Evolutionary conservation across 306 rosid species (phyloP), one percentile per base, ranked within the genome.

Genomic region (Urtica urens): DNA sequence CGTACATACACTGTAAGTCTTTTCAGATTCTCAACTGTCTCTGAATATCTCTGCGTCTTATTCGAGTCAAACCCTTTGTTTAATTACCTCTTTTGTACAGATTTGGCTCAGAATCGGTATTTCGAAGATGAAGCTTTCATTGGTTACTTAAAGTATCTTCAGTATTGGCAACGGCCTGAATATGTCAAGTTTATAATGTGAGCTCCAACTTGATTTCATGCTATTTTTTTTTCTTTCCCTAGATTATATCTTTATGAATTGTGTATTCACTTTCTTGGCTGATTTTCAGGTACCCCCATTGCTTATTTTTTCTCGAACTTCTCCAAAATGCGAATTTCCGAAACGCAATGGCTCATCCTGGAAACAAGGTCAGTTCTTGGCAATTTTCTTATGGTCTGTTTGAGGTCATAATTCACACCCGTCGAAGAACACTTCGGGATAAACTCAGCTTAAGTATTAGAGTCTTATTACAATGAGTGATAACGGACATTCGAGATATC

Each of bases 291-390:
- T 90, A 90, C 62, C 95, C 99, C 31, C 95, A 90, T 68, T 81
- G 87, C 77, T 80, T 90, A 26, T 81, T 70, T 66, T 90, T 90
- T 28, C 97, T 90, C 4, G 97, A 84, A 72, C 94, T 77, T 38
- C 97, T 90, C 65, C 95, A 90, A 70, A 81, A 81, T 69, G 77
- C 86, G 3, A 79, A 75, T 58, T 90, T 90, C 59, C 94, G 95
- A 31, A 77, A 60, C 67, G 95, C 97, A 66, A 90, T 90, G 97
- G 97, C 97, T 26, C 94, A 90, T 75, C 97, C 97, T 55, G 78
- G 33, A 45, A 85, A 71, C 65, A 90, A 90, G 92, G 99, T 90
- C 23, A 49, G n/a, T n/a, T n/a, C n/a, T n/a, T n/a, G n/a, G n/a
- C n/a, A n/a, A n/a, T n/a, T n/a, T n/a, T n/a, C n/a, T n/a, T n/a